Evolutionary conservation across 306 rosid genomes (phyloP).

Genomic region (Phaseolus lunatus): DNA sequence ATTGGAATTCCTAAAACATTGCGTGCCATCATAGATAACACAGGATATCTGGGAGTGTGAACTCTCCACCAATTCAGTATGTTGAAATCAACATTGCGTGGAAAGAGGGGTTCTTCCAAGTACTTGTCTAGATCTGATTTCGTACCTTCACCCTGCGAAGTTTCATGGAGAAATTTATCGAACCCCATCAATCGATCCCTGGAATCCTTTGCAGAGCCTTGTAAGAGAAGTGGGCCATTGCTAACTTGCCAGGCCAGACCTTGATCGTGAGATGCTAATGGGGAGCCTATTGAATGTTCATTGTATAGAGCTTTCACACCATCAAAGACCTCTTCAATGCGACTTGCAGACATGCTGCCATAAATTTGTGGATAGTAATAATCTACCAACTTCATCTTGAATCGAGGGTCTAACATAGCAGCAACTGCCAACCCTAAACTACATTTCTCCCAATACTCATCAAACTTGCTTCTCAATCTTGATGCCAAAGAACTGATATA

Average conservation of each 20-base stretch:
- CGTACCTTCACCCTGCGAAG: conserved; percentile 73
- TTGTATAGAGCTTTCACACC: conserved; percentile 81
- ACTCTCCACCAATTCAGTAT: conserved; percentile 97
- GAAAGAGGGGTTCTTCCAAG: conserved; percentile 95
- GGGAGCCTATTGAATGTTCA: conserved; percentile 84
- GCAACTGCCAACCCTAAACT: conserved; percentile 92
- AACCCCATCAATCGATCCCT: conserved; percentile 94
- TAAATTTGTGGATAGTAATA: conserved; percentile 89
- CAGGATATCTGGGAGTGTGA: conserved; percentile 95
- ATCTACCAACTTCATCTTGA: conserved; percentile 92
- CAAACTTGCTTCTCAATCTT: conserved; percentile 85
- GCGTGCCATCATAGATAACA: conserved; percentile 96
- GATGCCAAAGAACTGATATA: conserved; percentile 67
- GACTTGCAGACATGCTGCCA: conserved; percentile 64
- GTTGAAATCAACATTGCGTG: conserved; percentile 80
- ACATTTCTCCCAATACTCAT: conserved; percentile 92
- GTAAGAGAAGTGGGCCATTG: conserved; percentile 56
- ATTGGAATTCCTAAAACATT: conserved; percentile 85
- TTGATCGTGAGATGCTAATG: conserved; percentile 79
- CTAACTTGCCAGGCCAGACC: conserved; percentile 82
- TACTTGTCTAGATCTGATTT: conserved; percentile 94
- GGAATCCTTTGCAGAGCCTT: conserved; percentile 64
- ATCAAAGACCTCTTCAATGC: conserved; percentile 71
- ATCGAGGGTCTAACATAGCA: conserved; percentile 93
- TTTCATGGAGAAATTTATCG: conserved; percentile 89